Percentiles rank a stretch among this genome's conserved stretches.
Evolutionary conservation across 164 flowering plant genomes (phyloP).

Genomic region (Piper betle): DNA sequence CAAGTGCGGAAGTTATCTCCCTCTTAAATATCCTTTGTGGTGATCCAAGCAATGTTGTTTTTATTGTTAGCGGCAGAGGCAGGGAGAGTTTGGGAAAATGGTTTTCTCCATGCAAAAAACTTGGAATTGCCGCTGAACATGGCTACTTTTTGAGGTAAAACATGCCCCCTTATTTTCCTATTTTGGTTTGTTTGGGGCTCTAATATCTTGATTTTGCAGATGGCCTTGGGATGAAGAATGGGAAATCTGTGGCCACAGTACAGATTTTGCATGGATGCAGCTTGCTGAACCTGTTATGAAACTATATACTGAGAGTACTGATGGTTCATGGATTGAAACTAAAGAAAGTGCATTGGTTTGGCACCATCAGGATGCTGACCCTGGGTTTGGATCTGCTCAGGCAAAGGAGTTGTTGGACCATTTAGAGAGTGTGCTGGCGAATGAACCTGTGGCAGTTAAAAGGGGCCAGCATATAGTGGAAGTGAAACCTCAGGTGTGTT

Average conservation of each 20-base stretch:
- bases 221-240: conserved; percentile 31
- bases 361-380: conserved; percentile 46
- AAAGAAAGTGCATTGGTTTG: conserved; percentile 54
- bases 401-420: conserved; percentile 52
- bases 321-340: conserved; percentile 37
- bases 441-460: conserved; percentile 50
- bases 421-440: conserved; percentile 40
- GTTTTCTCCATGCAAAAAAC: conserved; percentile 64
- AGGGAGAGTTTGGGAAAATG: conserved; percentile 50
- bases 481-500: conserved; percentile 46
- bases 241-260: conserved; percentile 30
- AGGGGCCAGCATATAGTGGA: conserved; percentile 43
- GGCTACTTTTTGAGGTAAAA: conserved; percentile 58
- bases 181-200: too few relatives aligned
- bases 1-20: conserved; percentile 45
- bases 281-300: conserved; percentile 28
- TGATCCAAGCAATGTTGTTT: conserved; percentile 28
- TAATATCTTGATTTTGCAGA: conserved; percentile 11
- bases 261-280: conserved; percentile 42
- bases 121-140: conserved; percentile 80
- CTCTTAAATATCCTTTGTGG: conserved; percentile 29
- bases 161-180: not conserved
- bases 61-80: conserved; percentile 73
- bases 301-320: conserved; percentile 10
- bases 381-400: conserved; percentile 38